Percentiles rank a stretch among this genome's conserved stretches.
Evolutionary conservation across 2,329 filamentous ascomycete genomes (phyloP).

Genomic region (Alternaria ethzedia): DNA sequence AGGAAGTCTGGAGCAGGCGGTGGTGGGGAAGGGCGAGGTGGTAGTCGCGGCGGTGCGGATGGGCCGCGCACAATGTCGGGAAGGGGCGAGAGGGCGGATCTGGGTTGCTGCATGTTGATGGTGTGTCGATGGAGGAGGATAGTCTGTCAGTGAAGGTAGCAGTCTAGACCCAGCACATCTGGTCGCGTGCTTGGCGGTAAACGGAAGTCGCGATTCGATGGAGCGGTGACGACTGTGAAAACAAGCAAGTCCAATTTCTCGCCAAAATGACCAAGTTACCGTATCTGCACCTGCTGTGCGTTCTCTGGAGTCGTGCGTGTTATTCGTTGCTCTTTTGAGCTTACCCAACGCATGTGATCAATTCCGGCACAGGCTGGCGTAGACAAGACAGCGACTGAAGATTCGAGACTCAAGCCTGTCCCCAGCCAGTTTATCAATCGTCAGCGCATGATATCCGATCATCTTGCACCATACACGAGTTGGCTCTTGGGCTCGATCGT

Average conservation of each 20-base stretch:
- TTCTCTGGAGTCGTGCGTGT: neutral
- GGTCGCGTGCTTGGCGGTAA: neutral
- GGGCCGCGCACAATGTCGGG: neutral
- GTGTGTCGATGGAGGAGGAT: neutral
- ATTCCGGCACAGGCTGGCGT: neutral
- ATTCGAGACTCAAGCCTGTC: neutral
- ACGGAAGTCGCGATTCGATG: neutral
- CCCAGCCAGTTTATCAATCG: neutral
- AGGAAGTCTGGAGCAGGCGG: slow-evolving; percentile 17
- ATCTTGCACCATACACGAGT: neutral
- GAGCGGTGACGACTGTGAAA: neutral
- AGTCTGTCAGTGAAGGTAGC: neutral
- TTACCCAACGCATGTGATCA: neutral
- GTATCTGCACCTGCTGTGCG: too few species aligned
- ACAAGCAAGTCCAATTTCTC: neutral
- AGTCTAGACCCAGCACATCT: neutral
- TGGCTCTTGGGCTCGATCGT: neutral
- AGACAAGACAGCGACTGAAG: neutral
- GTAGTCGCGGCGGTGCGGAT: neutral
- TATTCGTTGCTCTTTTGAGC: neutral
- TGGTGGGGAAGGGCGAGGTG: neutral
- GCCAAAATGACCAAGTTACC: neutral
- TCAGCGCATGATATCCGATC: neutral
- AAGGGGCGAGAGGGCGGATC: neutral
- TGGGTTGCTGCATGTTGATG: slow-evolving; percentile 1